phyloP scores from a whole-genome alignment of 1,284 basidiomycete genomes.

The Ceratobasidium sp. region DNA sequence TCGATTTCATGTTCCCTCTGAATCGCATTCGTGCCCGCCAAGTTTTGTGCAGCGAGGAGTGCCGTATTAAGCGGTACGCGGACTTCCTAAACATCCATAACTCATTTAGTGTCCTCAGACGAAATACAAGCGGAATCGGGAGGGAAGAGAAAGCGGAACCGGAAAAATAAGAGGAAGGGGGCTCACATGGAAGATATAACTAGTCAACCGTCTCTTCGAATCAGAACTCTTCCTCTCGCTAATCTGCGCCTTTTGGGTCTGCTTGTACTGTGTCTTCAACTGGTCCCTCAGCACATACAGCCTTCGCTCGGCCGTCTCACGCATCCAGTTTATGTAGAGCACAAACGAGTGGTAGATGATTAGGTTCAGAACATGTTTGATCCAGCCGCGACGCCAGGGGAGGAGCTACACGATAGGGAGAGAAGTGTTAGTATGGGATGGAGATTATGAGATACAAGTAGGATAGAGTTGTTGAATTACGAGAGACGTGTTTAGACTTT shows the following conservation, averaged over 20 bases:
- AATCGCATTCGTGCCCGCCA: constrained; percentile 76
- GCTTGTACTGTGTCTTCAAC: constrained; percentile 62
- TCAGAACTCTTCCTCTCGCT: constrained; percentile 83
- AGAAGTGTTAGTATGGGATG: too few species aligned
- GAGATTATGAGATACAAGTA: neutral
- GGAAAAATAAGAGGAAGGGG: constrained; percentile 21
- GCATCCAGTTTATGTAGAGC: constrained; percentile 42
- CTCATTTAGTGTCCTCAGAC: neutral
- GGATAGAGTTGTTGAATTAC: neutral
- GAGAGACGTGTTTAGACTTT: neutral
- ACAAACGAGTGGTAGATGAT: constrained; percentile 62
- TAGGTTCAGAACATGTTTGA: constrained; percentile 64
- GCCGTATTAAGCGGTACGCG: constrained; percentile 93
- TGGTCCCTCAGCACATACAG: constrained; percentile 43
- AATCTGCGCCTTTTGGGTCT: constrained; percentile 85
- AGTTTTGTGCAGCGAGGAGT: constrained; percentile 87
- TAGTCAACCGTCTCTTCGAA: constrained; percentile 75
- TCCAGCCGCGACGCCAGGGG: constrained; percentile 17
- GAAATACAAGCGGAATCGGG: neutral
- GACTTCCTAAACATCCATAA: constrained; percentile 62
- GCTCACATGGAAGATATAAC: constrained; percentile 77
- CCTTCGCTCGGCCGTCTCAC: constrained; percentile 41
- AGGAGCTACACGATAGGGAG: neutral
- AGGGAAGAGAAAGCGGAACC: too few species aligned
- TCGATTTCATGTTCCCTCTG: constrained; percentile 74